Evolutionary conservation across 305 asterid species (phyloP), one percentile per base, ranked within the genome.

Genomic region (Solanum aculeatissimum): DNA sequence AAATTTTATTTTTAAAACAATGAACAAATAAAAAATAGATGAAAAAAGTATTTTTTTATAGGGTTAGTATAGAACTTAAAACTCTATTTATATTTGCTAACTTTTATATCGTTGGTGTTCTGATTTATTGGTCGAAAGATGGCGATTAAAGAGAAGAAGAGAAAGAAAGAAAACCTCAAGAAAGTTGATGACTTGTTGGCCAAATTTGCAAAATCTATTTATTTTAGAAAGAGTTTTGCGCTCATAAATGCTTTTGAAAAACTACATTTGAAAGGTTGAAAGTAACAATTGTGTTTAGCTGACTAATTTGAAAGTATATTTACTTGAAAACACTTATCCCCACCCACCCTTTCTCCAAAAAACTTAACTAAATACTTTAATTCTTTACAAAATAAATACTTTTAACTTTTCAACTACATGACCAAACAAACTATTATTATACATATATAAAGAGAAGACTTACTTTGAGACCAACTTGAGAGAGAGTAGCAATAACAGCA

Each of bases 401-500:
- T 68, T 1, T 3, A 1, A 66, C 23, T 66, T 66, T 66, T 66
- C 7, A n/a, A n/a, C 2, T 9, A 2, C 29, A 3, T 1, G 40
- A 13, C 4, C 5, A 12, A 7, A 16, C 40, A 53, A 0, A 23
- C 0, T 51, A 18, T 16, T 8, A n/a, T 21, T 9, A 21, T 1
- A 12, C 5, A 2, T 29, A 35, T 35, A 35, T 35, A 25, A 63
- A 23, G 4, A 25, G 43, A 63, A 23, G 0, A 84, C 92, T 90
- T 88, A 94, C 98, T 92, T 92, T 89, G 84, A 95, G 86, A 13
- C 84, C 92, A 83, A 95, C 98, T 65, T 95, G 98, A 11, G 95
- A 69, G 3, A 95, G 80, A 0, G 98, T 93, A 79, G 98, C 80
- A 0, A 97, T 96, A 68, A 94, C 90, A 43, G 98, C 92, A 51